Base-by-base conservation (phyloP, 768 basidiomycete species). In the Dioszegia hungarica region DNA sequence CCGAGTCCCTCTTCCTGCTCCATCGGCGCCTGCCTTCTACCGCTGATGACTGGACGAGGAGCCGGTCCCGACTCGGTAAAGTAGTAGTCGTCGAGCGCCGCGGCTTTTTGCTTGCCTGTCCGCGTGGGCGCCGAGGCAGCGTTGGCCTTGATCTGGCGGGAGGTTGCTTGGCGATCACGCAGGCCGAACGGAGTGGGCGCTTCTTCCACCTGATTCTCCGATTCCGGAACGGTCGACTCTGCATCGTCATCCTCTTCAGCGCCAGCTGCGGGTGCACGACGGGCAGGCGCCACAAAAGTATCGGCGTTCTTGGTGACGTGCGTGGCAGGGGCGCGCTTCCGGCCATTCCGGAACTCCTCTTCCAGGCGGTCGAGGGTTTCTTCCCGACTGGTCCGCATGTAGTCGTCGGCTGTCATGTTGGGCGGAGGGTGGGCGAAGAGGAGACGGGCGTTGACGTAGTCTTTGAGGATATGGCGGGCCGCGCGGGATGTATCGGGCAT, bases 401-500 rank as follows among this genome's bases (percentile, higher is more conserved):
- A 98, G 1, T 79, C 79, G 45, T 82, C 80, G 28, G 85, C 82
- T 1, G 82, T 70, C 3, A 83, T 76, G 11, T 78, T 83, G 8
- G 79, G 79, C 1, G 93, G 90, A n/a, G 94, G 84, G 62, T 94
- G 88, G 63, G 89, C 91, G 75, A 83, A 97, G 9, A 98, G 81
- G 0, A 99, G 81, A 67, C 90, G 91, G 24, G 89, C 95, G 65
- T 88, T 92, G 59, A 98, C 92, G 70, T 93, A 99, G 78, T 99
- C 95, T 75, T 99, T 99, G 46, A 99, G 81, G 54, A 99, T 80
- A 70, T 87, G 87, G 57, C 95, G 85, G 15, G 94, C 90, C 0
- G 95, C 84, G 49, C 91, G 86, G 28, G 95, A 90, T 72, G 97
- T 92, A 71, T 99, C 95, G 10, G 94, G 93, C 77, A 93, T 95